Percentiles rank a stretch among this genome's conserved stretches.
phyloP scores from a whole-genome alignment of 2,329 filamentous ascomycete genomes.

The Stromatinia cepivora region DNA sequence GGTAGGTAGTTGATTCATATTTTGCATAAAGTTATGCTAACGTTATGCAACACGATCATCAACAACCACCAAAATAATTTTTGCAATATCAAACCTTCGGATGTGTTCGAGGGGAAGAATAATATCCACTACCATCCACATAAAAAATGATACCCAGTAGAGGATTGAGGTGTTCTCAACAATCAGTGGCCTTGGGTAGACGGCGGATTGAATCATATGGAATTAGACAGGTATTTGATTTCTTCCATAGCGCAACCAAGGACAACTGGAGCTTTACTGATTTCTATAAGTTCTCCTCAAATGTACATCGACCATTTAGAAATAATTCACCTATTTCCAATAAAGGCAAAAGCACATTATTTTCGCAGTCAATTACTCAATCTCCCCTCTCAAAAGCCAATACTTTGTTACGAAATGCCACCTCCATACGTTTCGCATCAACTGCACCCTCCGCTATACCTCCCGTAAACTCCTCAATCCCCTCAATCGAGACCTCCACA shows the following conservation, averaged over 20 bases:
- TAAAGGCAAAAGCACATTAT: constrained; percentile 25
- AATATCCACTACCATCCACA: constrained; percentile 19
- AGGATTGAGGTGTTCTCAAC: constrained; percentile 51
- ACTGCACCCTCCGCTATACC: constrained; percentile 29
- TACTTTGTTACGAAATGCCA: constrained; percentile 34
- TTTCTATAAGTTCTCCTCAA: constrained; percentile 40
- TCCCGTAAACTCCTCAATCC: constrained; percentile 15
- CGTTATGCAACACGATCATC: background rate
- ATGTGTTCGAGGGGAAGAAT: constrained; percentile 16
- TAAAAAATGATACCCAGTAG: constrained; percentile 55
- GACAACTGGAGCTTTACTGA: constrained; percentile 8
- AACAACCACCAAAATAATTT: constrained; percentile 28
- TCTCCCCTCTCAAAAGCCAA: constrained; percentile 28
- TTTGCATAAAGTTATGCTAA: background rate
- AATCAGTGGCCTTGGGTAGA: constrained; percentile 44
- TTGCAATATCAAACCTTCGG: constrained; percentile 28
- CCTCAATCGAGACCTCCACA: constrained; percentile 22
- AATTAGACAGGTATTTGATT: constrained; percentile 36
- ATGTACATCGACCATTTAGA: constrained; percentile 33
- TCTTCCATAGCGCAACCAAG: constrained; percentile 3
- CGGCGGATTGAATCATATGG: constrained; percentile 44
- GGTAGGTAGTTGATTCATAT: background rate
- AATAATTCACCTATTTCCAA: constrained; percentile 35
- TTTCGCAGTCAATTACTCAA: constrained; percentile 25
- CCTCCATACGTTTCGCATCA: constrained; percentile 37